Evolutionary conservation across 2,329 filamentous ascomycete genomes (phyloP).

Genomic region (Colletotrichum phormii): DNA sequence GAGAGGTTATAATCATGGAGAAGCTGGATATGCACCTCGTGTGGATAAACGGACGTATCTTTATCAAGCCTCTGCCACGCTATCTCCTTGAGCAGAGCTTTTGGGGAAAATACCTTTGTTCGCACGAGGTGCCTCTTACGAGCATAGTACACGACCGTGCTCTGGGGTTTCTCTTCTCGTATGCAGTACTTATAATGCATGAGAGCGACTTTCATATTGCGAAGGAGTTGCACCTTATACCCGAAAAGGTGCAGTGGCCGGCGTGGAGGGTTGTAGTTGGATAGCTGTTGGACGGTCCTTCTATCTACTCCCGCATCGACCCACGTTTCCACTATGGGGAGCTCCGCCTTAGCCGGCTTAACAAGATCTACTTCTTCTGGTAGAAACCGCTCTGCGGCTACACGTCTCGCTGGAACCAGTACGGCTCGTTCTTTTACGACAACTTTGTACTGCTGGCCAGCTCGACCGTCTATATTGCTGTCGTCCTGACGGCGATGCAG

Average conservation of each 20-base stretch:
- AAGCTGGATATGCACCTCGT: constrained; percentile 48
- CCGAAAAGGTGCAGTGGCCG: constrained; percentile 49
- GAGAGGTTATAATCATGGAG: constrained; percentile 43
- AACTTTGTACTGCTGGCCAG: constrained; percentile 55
- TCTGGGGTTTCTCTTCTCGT: constrained; percentile 53
- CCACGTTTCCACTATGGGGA: constrained; percentile 55
- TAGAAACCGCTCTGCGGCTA: constrained; percentile 42
- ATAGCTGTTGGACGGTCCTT: constrained; percentile 44
- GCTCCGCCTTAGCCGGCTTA: constrained; percentile 51
- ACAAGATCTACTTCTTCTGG: constrained; percentile 53
- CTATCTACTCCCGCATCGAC: constrained; percentile 48
- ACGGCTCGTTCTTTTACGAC: constrained; percentile 53
- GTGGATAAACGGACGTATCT: constrained; percentile 41
- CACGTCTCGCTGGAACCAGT: constrained; percentile 45
- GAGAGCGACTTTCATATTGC: constrained; percentile 54
- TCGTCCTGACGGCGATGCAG: constrained; percentile 62
- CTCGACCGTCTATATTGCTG: constrained; percentile 53
- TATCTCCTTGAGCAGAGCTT: constrained; percentile 47
- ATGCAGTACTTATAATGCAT: constrained; percentile 48
- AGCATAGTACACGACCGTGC: constrained; percentile 38
- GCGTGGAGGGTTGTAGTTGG: constrained; percentile 49
- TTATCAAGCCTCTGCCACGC: constrained; percentile 49
- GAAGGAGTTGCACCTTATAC: constrained; percentile 48
- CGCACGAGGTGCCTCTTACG: background rate
- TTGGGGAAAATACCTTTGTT: constrained; percentile 39